Percentiles rank a stretch among this genome's conserved stretches.
Evolutionary conservation across 2,329 filamentous ascomycete genomes (phyloP).

Genomic region (Ophiostoma sp.): DNA sequence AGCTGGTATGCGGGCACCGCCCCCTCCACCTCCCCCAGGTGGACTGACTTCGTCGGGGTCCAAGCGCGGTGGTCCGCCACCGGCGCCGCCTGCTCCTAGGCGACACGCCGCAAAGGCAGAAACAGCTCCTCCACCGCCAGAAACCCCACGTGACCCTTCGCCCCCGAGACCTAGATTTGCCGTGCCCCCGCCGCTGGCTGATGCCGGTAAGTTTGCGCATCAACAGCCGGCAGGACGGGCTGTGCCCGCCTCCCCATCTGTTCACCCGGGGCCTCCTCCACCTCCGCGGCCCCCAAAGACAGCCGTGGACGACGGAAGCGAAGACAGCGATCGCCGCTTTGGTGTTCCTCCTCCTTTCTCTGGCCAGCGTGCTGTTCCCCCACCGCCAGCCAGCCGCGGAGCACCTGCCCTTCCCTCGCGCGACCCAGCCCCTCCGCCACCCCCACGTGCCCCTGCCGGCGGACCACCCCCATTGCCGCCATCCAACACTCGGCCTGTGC

Average conservation of each 20-base stretch:
- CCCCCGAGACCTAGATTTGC: conserved; percentile 71
- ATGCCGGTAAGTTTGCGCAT: conserved; percentile 81
- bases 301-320: conserved; percentile 63
- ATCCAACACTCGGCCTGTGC: conserved; percentile 46
- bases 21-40: conserved; percentile 36
- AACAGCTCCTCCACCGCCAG: conserved; percentile 31
- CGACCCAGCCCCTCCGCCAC: conserved; percentile 29
- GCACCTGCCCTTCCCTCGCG: conserved; percentile 12
- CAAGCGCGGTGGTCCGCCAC: conserved; percentile 42
- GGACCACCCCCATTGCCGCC: conserved; percentile 48
- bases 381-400: conserved; percentile 64
- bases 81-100: conserved; percentile 55
- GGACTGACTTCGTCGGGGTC: conserved; percentile 35
- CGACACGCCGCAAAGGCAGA: conserved; percentile 50
- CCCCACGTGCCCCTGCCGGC: conserved; percentile 39
- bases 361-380: conserved; percentile 62
- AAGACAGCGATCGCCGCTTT: conserved; percentile 51
- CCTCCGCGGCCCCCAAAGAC: conserved; percentile 66
- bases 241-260: conserved; percentile 48
- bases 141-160: conserved; percentile 64
- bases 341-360: conserved; percentile 75
- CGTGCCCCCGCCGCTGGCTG: conserved; percentile 80
- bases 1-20: conserved; percentile 34
- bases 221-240: conserved; percentile 42
- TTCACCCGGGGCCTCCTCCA: conserved; percentile 56